A percentile compares a stretch with the other conserved stretches of the same genome.
Evolutionary conservation across 1,284 basidiomycete species (phyloP).

Genomic region (Ustanciosporium gigantosporum): DNA sequence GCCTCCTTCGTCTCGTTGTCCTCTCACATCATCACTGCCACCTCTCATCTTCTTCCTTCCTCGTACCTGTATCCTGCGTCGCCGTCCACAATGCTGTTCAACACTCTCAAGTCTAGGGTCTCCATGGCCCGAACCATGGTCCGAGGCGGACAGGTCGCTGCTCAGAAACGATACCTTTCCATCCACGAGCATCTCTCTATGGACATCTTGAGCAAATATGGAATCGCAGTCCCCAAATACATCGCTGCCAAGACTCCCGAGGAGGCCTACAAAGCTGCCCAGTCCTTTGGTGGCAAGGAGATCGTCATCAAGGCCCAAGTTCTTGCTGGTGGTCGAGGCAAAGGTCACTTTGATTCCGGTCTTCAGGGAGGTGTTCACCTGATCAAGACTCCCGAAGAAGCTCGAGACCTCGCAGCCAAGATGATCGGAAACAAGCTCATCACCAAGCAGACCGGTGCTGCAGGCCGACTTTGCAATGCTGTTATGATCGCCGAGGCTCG

Average conservation of each 20-base stretch:
- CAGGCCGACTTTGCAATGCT: constrained; percentile 89
- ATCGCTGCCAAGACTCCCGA: constrained; percentile 82
- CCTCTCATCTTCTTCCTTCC: background rate
- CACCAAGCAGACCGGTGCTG: constrained; percentile 97
- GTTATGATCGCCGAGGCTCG: constrained; percentile 98
- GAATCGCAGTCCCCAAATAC: constrained; percentile 92
- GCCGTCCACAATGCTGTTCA: constrained; percentile 41
- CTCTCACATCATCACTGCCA: no score
- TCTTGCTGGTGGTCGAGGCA: constrained; percentile 95
- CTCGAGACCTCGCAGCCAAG: constrained; percentile 80
- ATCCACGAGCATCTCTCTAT: constrained; percentile 99
- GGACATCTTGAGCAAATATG: constrained; percentile 94
- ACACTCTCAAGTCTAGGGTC: constrained; percentile 47
- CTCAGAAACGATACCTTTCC: constrained; percentile 87
- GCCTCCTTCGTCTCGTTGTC: no score
- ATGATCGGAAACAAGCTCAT: constrained; percentile 97
- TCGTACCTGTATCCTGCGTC: no score
- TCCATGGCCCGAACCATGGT: constrained; percentile 42
- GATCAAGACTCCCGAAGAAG: constrained; percentile 88
- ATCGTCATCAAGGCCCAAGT: constrained; percentile 91
- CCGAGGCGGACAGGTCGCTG: constrained; percentile 28
- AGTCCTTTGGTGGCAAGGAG: constrained; percentile 72
- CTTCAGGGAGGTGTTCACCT: constrained; percentile 97
- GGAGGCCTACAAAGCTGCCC: constrained; percentile 86
- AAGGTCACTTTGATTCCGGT: constrained; percentile 95